Evolutionary conservation across 805 yeast species (phyloP), one percentile per base, ranked within the genome.

Genomic region (Sugiyamaella mastotermitis): DNA sequence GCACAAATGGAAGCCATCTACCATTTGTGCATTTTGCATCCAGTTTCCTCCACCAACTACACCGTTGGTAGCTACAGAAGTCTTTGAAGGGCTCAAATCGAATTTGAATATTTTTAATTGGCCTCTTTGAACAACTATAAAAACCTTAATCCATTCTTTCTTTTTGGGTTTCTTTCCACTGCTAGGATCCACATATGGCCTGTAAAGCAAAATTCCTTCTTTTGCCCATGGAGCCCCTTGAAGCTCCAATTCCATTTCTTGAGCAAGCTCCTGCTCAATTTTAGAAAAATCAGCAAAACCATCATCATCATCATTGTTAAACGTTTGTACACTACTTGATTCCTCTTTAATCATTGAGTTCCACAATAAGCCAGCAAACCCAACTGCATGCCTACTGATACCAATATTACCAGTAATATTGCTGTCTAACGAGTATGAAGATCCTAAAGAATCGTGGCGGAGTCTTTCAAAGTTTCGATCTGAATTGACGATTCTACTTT

Each of bases 171-270:
- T 46, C 33, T 52, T 49, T 22, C 50, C 51, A 9, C 55, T 37
- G 28, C 46, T 47, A 4, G 56, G 52, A 38, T 52, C 56, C 21
- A 51, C 45, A 22, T 46, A 51, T 3, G 55, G 50, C 41, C 53
- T 33, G 45, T 57, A 51, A 42, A 71, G 66, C 47, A 78, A 63
- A 25, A 82, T 51, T 1, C 92, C 90, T 59, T 82, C 90, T 53
- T 82, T 79, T 40, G 78, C 68, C 76, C 84, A 82, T 1, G 92
- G 90, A 1, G 88, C 77, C 1, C 90, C 90, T 37, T 70, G 69
- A 32, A 76, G 63, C 51, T 79, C 87, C 41, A 80, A 62, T 26
- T 72, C 73, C 46, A 73, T 66, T 56, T 80, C 86, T 41, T 68
- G 70, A 22, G 69, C 69, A 46, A 71, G 70, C 47, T 62, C 67